Conservation (phyloP, 2,329 filamentous ascomycete species). For the Sporothrix humicola region DNA sequence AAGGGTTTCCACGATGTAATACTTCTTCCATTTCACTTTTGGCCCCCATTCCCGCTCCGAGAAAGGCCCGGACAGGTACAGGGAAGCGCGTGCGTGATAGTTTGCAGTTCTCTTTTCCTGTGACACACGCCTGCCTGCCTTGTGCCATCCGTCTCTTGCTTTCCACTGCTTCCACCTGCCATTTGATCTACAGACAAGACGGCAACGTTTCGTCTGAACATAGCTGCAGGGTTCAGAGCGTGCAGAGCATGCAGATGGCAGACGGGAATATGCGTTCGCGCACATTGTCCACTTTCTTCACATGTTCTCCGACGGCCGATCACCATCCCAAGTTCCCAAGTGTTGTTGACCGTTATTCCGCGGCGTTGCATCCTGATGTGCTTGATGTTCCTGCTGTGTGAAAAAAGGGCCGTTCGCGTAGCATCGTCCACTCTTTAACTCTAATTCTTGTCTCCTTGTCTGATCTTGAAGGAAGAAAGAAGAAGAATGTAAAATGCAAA, state of each 20-base stretch:
- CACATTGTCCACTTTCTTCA: slow-evolving; percentile 6
- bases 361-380: slow-evolving; percentile 1
- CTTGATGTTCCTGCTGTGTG: background rate
- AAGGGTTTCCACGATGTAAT: background rate
- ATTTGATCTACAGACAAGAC: background rate
- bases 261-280: too few species aligned
- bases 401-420: background rate
- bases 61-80: slow-evolving; percentile 18
- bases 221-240: background rate
- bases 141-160: background rate
- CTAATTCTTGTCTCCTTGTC: background rate
- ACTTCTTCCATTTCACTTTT: background rate
- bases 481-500: background rate
- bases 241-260: too few species aligned
- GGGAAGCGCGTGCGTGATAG: background rate
- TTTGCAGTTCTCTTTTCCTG: background rate
- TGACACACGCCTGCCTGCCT: too few species aligned
- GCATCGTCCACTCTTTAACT: background rate
- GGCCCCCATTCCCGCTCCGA: slow-evolving; percentile 19
- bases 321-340: background rate
- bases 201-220: slow-evolving; percentile 1
- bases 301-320: background rate
- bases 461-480: too few species aligned
- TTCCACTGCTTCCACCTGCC: background rate
- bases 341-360: slow-evolving; percentile 9